Evolutionary conservation across 768 basidiomycete genomes (phyloP), one percentile per base, ranked within the genome.

Genomic region (Solioccasus polychromus): DNA sequence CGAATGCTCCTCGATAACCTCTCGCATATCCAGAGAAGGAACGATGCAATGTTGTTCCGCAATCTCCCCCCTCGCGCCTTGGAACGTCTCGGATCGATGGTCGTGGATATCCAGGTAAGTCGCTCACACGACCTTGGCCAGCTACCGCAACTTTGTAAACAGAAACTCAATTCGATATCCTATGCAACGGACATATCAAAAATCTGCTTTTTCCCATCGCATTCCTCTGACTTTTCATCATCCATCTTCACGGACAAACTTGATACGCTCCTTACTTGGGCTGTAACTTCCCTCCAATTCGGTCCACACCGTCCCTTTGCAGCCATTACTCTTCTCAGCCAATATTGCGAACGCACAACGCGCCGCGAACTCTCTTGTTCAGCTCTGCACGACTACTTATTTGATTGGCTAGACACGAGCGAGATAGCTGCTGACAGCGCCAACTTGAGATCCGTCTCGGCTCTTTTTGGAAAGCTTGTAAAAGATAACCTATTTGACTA

Each of bases 261-360:
- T 15, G 80, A 87, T 52, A 75, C 82, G 42, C 72, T 91, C 3
- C 72, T 92, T 9, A 85, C 85, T 0, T 92, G 90, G 89, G 79
- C 80, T 54, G 80, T 91, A 22, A 88, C 88, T 0, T 78, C 82
- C 3, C 69, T 87, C 15, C 90, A 92, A 63, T 90, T 84, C 48
- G 89, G 90, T 9, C 83, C 89, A 35, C 90, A 91, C 53, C 74
- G 89, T 26, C 80, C 85, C 1, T 85, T 83, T 57, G 88, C 81
- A 23, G 86, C 83, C 2, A 81, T 78, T 8, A 83, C 83, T 17
- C 71, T 91, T 31, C 77, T 91, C 40, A 71, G 70, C 3, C 70
- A 73, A 25, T 87, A 85, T 76, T 72, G 80, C 28, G 76, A 78
- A 42, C 78, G 73, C 48, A 78, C 83, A 17, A 83, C 85, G 7